Percentiles rank a stretch among this genome's conserved stretches.
Evolutionary conservation across 1,139 yeast species (phyloP).

Genomic region (Eremothecium cymbalariae): DNA sequence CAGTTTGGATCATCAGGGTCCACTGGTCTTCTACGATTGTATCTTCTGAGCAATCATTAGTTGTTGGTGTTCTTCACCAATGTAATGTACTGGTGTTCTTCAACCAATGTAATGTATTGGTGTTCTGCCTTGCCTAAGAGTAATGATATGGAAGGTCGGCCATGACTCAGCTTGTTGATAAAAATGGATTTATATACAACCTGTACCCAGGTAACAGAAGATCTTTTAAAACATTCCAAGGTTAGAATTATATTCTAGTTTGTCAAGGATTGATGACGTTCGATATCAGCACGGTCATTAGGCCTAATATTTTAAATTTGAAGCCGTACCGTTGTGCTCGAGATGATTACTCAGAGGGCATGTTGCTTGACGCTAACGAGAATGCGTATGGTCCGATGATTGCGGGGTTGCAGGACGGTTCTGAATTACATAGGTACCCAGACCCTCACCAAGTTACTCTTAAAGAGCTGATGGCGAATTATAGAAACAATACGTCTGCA

Average conservation of each 20-base stretch:
- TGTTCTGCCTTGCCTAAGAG: no score
- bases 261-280: constrained; percentile 24
- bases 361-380: constrained; percentile 90
- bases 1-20: no score
- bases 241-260: no score
- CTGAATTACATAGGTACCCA: constrained; percentile 81
- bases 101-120: no score
- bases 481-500: constrained; percentile 51
- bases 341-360: constrained; percentile 82
- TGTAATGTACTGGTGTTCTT: no score
- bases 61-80: no score
- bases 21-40: no score
- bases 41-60: no score
- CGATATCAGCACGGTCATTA: constrained; percentile 39
- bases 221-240: no score
- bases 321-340: constrained; percentile 95
- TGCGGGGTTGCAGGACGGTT: constrained; percentile 32
- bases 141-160: no score
- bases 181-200: not conserved
- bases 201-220: no score
- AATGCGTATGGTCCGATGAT: constrained; percentile 89
- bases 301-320: constrained; percentile 74
- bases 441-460: constrained; percentile 90
- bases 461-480: constrained; percentile 61
- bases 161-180: not conserved